Base-by-base conservation (phyloP, 208 protist genomes). In the Leishmania mexicana region DNA sequence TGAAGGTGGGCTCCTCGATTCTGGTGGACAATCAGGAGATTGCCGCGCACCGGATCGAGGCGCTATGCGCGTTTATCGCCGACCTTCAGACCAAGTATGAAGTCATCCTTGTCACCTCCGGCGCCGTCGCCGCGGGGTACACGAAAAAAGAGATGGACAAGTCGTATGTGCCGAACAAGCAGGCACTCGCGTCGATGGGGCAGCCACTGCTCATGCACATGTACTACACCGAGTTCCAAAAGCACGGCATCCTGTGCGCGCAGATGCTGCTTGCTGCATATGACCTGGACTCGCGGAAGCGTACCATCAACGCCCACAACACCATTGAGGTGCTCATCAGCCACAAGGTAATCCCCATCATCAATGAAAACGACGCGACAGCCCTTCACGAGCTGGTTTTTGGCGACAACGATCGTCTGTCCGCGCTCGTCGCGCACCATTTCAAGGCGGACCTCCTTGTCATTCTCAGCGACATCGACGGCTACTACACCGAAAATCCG, bases 401-500 rank as follows among this genome's bases (percentile, higher is more conserved):
- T 79, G 80, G 93, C 31, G 93, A 92, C 80, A 94, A 97, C 70
- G 87, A 84, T 54, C 87, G 92, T 71, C 92, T 85, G 31, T 85
- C 92, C 19, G 92, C 89, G 17, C 86, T 83, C 35, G 83, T 96
- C 6, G 91, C 94, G 31, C 87, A 90, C 38, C 85, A 89, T 71
- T 92, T 95, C 80, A 92, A 92, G 3, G 90, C 89, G 1, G 93
- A 95, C 68, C 93, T 88, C 0, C 83, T 87, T 42, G 89, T 97
- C 54, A 88, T 97, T n/a, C 91, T 97, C 79, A 96, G 94, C 76
- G 95, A 92, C 70, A 96, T 97, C 74, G 94, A 96, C 81, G 94
- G 96, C 79, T 96, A 96, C 79, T 83, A 96, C 78, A 89, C 90
- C 5, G 88, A 75, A 45, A 85, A 88, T 77, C 86, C 87, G 10